Evolutionary conservation across 768 basidiomycete genomes (phyloP).

Genomic region (Lactifluus pinguis): DNA sequence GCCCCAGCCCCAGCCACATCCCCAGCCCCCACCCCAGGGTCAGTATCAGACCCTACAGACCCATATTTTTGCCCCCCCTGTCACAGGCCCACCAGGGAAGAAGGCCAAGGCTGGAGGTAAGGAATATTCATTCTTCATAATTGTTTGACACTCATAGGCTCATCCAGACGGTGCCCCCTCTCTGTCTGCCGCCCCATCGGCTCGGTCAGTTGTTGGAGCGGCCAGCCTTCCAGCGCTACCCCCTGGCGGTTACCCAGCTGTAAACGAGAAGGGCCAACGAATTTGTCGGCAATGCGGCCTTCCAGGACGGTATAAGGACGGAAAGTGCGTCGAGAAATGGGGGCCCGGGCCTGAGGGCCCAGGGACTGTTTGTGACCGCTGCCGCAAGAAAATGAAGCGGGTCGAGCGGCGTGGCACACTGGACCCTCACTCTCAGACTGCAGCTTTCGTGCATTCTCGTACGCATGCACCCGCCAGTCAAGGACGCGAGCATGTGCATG

Average conservation of each 20-base stretch:
- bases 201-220: constrained; percentile 12
- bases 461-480: constrained; percentile 2
- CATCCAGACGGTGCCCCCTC: not conserved
- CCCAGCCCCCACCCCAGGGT: constrained; percentile 26
- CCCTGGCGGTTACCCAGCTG: constrained; percentile 27
- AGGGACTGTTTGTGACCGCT: constrained; percentile 74
- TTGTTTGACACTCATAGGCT: not conserved
- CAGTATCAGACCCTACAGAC: constrained; percentile 45
- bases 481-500: constrained; percentile 9
- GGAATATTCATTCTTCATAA: not conserved
- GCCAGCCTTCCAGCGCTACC: constrained; percentile 22
- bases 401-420: constrained; percentile 61
- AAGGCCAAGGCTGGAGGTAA: constrained; percentile 41
- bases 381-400: constrained; percentile 77
- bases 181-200: constrained; percentile 5
- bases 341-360: constrained; percentile 73
- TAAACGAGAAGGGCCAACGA: constrained; percentile 43
- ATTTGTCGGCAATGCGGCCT: constrained; percentile 66
- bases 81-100: constrained; percentile 64
- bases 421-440: constrained; percentile 29
- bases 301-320: constrained; percentile 67
- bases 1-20: constrained; percentile 14
- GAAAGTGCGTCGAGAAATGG: constrained; percentile 79
- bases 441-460: constrained; percentile 9
- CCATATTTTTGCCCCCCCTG: constrained; percentile 64